These are phyloP conservation scores for Irineochytrium annulatum DNA, from an alignment of 192 early-diverging fungal genomes.

Conservation along the genomic window DNA sequence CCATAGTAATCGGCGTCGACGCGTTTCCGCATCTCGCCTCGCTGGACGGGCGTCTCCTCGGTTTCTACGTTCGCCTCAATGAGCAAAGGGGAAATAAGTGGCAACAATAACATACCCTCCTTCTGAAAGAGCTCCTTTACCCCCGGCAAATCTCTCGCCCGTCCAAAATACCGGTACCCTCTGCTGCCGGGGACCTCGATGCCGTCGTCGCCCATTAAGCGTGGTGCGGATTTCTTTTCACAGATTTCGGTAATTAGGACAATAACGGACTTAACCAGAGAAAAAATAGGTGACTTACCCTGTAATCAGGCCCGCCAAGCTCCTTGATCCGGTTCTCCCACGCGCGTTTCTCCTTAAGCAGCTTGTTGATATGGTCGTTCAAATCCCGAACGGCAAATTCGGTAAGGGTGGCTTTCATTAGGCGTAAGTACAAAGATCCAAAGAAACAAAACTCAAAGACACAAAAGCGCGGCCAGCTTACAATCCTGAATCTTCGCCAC, in stretches of 20 bases:
- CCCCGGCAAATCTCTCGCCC: constrained; percentile 88
- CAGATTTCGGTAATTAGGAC: background rate
- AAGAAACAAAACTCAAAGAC: background rate
- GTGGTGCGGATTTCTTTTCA: constrained; percentile 63
- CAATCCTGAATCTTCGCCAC: constrained; percentile 90
- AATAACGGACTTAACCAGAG: background rate
- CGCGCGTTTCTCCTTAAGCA: constrained; percentile 81
- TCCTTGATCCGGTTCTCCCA: constrained; percentile 91
- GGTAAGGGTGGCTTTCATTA: constrained; percentile 63
- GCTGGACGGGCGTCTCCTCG: constrained; percentile 43
- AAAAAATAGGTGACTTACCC: constrained; percentile 41
- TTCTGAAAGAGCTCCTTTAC: constrained; percentile 88
- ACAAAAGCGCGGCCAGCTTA: constrained; percentile 35
- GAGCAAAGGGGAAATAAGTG: background rate
- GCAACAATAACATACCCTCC: constrained; percentile 45
- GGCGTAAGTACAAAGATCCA: background rate
- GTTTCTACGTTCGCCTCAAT: background rate
- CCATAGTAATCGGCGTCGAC: constrained; percentile 95
- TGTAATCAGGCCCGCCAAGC: constrained; percentile 90
- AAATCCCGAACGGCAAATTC: constrained; percentile 89
- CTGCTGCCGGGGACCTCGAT: constrained; percentile 81
- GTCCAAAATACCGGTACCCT: constrained; percentile 98
- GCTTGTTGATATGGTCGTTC: constrained; percentile 96
- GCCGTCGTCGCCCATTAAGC: constrained; percentile 81
- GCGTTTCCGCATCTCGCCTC: constrained; percentile 67